These are phyloP conservation scores for Malbranchea zuffiana DNA, from an alignment of 2,329 filamentous ascomycete species.

Conservation along the genomic window DNA sequence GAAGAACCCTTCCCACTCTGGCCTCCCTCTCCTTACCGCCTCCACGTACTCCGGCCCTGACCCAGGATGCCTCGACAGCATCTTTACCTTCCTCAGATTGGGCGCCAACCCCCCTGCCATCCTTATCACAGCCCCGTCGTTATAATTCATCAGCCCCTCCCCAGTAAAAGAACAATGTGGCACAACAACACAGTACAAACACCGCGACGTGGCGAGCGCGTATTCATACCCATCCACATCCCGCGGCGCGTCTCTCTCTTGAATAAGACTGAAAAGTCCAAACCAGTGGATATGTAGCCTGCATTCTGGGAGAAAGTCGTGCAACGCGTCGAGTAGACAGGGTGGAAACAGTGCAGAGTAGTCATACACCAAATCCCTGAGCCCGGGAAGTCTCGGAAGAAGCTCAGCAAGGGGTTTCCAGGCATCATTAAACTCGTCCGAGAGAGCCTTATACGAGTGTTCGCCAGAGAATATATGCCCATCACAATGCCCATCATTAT, in stretches of 20 bases:
- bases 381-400: not conserved
- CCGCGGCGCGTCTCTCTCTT: not conserved
- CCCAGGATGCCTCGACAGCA: not conserved
- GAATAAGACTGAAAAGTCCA: constrained; percentile 1
- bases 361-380: not conserved
- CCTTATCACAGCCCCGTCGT: not conserved
- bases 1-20: constrained; percentile 1
- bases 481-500: not conserved
- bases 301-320: constrained; percentile 1
- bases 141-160: constrained; percentile 1
- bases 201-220: constrained; percentile 1
- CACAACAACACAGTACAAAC: constrained; percentile 2
- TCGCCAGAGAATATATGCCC: not conserved
- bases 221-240: not conserved
- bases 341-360: constrained; percentile 1
- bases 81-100: constrained; percentile 1
- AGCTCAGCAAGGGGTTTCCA: constrained; percentile 1
- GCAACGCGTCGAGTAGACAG: not conserved
- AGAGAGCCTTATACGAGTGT: not conserved
- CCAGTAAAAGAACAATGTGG: not conserved
- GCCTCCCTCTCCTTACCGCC: not conserved
- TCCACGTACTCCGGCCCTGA: not conserved
- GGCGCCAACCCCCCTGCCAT: constrained; percentile 2
- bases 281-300: constrained; percentile 5
- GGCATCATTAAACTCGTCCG: constrained; percentile 1